Evolutionary conservation across 306 rosid genomes (phyloP), one percentile per base, ranked within the genome.

Genomic region (Alnus rubra): DNA sequence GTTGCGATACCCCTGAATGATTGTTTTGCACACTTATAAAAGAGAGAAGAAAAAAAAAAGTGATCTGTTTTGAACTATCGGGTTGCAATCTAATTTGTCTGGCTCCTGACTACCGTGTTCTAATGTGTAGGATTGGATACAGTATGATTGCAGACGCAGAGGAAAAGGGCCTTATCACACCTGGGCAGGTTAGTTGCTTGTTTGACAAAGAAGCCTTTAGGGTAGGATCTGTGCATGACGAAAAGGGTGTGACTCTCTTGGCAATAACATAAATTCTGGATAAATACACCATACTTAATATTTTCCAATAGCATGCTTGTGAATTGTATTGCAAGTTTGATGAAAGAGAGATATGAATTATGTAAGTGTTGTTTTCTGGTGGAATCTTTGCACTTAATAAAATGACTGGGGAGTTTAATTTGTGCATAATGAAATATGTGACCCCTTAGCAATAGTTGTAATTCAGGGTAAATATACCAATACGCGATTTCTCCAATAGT

Each of bases 101-200:
- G 49, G 47, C 31, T 48, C 9, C 82, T 79, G 76, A 84, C 67
- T 19, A 10, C 49, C 18, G 37, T 18, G 48, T 56, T 77, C 19
- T 78, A 45, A 54, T 44, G 58, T 78, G 73, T 86, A 90, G 93
- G 86, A 90, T 92, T 82, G 97, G 95, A 23, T 92, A 87, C 56
- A 90, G 97, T 54, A 92, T 90, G 97, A 92, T 92, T 83, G 81
- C 90, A 9, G 97, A 90, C 86, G 95, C 93, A 12, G 95, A 90
- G 83, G 95, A 77, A 9, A 90, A 87, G 81, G 92, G 93, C 23
- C 88, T 86, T 59, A 90, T 92, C 78, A 83, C 89, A 18, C 94
- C 93, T 9, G 93, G 92, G 67, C 31, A 90, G 94, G 94, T 92
- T 84, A 79, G 90, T 84, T 37, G 48, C 51, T 65, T 30, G 35